phyloP scores from a whole-genome alignment of 768 basidiomycete genomes.

The Russula earlei region DNA sequence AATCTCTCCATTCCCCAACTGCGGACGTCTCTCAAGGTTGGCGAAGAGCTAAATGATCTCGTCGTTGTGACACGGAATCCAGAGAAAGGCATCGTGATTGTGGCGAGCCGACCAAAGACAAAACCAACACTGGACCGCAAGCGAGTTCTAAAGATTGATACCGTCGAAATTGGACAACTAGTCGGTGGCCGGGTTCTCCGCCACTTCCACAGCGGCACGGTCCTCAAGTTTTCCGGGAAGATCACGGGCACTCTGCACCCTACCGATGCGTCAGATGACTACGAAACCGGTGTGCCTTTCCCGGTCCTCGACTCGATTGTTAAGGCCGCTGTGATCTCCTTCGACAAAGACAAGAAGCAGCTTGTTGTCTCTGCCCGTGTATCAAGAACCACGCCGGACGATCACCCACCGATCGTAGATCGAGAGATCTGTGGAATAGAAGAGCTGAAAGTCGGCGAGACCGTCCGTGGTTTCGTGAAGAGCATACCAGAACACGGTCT shows the following conservation, averaged over 20 bases:
- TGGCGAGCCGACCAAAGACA: conserved; percentile 60
- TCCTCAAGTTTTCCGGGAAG: conserved; percentile 64
- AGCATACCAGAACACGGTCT: conserved; percentile 79
- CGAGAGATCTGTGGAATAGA: conserved; percentile 52
- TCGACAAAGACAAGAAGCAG: conserved; percentile 58
- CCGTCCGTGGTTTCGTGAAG: conserved; percentile 85
- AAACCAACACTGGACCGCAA: conserved; percentile 41
- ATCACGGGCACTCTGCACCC: conserved; percentile 74
- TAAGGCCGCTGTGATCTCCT: conserved; percentile 58
- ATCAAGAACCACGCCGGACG: conserved; percentile 55
- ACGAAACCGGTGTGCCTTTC: conserved; percentile 45
- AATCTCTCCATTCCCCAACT: conserved; percentile 57
- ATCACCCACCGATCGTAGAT: conserved; percentile 45
- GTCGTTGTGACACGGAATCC: conserved; percentile 84
- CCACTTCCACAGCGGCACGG: conserved; percentile 60
- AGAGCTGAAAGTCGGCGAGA: conserved; percentile 62
- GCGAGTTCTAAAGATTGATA: conserved; percentile 50
- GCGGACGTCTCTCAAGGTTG: conserved; percentile 49
- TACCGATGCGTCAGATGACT: conserved; percentile 78
- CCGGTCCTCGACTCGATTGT: conserved; percentile 58
- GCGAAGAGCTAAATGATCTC: conserved; percentile 65
- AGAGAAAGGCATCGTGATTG: conserved; percentile 80
- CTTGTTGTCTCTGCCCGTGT: conserved; percentile 73
- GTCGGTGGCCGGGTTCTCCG: conserved; percentile 74
- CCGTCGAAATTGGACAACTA: conserved; percentile 59